These are phyloP conservation scores for Gastrolobium villosum DNA, from an alignment of 306 rosid genomes.

Conservation along the genomic window DNA sequence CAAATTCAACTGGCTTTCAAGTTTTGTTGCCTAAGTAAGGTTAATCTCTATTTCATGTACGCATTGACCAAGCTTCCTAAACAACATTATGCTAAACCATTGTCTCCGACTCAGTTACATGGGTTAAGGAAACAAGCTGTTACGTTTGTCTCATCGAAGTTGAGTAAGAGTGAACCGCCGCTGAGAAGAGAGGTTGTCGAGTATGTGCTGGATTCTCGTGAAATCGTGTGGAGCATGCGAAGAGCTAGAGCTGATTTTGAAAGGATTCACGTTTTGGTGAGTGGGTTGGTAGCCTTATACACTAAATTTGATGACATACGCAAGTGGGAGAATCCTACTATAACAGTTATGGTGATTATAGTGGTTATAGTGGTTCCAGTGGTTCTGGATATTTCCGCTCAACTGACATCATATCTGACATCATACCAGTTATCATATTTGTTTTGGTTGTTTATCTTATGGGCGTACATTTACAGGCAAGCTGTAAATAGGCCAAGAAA, in stretches of 20 bases:
- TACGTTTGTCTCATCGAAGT: conserved; percentile 14
- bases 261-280: conserved; percentile 46
- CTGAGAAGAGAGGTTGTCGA: conserved; percentile 49
- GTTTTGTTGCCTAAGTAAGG: conserved; percentile 17
- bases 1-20: conserved; percentile 54
- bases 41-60: conserved; percentile 32
- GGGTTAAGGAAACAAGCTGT: conserved; percentile 47
- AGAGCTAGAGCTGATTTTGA: conserved; percentile 50
- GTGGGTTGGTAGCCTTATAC: background rate
- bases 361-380: too few species aligned
- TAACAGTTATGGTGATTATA: background rate
- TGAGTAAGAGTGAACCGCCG: conserved; percentile 48
- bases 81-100: conserved; percentile 38
- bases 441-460: too few species aligned
- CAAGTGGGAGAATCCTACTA: conserved; percentile 41
- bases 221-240: conserved; percentile 51
- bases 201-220: conserved; percentile 52
- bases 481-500: conserved; percentile 55
- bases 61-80: conserved; percentile 46
- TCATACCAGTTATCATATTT: too few species aligned
- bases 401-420: too few species aligned
- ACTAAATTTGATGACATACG: conserved; percentile 36
- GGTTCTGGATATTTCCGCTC: too few species aligned
- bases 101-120: conserved; percentile 25
- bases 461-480: too few species aligned